Conservation (phyloP, 768 basidiomycete genomes). For the Mycena capillaripes region DNA sequence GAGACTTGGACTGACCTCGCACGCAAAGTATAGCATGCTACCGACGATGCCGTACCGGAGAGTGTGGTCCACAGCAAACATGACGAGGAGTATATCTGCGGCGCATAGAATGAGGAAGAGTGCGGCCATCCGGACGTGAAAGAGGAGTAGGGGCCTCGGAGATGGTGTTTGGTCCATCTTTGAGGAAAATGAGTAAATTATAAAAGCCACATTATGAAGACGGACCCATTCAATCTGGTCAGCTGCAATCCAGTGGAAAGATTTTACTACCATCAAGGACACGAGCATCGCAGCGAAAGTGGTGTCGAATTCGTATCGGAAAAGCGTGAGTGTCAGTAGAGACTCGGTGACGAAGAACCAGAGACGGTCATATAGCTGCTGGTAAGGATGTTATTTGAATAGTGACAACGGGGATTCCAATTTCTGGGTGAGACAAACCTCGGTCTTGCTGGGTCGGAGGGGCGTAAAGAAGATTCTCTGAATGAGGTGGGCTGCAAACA, state of each 20-base stretch:
- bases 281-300: constrained; percentile 95
- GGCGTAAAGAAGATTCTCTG: constrained; percentile 94
- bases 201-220: neutral
- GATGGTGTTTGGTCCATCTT: constrained; percentile 98
- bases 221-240: constrained; percentile 97
- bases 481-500: constrained; percentile 81
- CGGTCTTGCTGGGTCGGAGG: constrained; percentile 89
- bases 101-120: constrained; percentile 83
- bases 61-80: constrained; percentile 85
- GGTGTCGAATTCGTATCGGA: constrained; percentile 95
- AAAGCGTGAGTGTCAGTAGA: constrained; percentile 95
- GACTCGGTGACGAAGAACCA: constrained; percentile 99
- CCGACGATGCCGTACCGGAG: constrained; percentile 84
- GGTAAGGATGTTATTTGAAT: neutral
- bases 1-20: constrained; percentile 80
- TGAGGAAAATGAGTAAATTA: constrained; percentile 27
- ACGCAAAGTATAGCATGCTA: constrained; percentile 95
- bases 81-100: constrained; percentile 83
- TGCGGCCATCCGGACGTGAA: constrained; percentile 86
- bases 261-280: constrained; percentile 94
- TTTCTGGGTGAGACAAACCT: constrained; percentile 65
- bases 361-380: constrained; percentile 95
- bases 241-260: constrained; percentile 96
- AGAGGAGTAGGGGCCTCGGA: constrained; percentile 84
- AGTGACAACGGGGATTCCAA: neutral